A percentile compares a stretch with the other conserved stretches of the same genome.
Evolutionary conservation across 2,329 filamentous ascomycete genomes (phyloP).

Genomic region (Hymenoscyphus repandus): DNA sequence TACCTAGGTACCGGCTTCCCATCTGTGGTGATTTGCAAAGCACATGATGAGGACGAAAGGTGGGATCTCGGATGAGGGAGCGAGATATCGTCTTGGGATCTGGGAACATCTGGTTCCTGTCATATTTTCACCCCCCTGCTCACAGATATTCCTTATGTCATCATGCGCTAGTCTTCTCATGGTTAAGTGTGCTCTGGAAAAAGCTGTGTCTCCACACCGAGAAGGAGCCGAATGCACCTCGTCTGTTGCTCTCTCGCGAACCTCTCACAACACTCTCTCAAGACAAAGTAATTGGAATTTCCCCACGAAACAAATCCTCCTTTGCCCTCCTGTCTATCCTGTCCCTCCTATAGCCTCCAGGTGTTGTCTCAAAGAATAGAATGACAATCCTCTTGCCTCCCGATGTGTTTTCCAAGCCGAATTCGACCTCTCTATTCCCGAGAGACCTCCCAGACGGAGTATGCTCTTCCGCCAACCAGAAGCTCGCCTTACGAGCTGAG

Average conservation of each 20-base stretch:
- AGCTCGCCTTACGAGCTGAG: background rate
- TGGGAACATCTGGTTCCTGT: too few relatives aligned
- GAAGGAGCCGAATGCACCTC: slow-evolving; percentile 7
- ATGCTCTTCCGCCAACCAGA: slow-evolving; percentile 10
- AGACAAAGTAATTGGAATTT: background rate
- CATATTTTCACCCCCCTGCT: too few relatives aligned
- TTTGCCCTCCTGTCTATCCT: too few relatives aligned
- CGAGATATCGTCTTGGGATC: too few relatives aligned
- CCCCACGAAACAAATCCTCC: slow-evolving; percentile 1
- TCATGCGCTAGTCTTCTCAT: background rate
- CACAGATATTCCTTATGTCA: too few relatives aligned
- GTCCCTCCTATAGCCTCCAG: too few relatives aligned
- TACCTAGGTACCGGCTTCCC: too few relatives aligned
- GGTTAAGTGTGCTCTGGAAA: background rate
- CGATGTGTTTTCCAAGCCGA: background rate
- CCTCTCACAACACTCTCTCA: slow-evolving; percentile 4
- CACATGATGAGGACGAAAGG: background rate
- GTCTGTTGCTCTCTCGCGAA: slow-evolving; percentile 6
- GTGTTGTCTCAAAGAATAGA: too few relatives aligned
- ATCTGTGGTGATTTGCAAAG: too few relatives aligned
- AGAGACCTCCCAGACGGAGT: slow-evolving; percentile 4
- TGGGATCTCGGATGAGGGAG: background rate
- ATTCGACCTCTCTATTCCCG: background rate
- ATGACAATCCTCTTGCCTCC: background rate
- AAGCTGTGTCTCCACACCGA: background rate